Conservation (phyloP, 1,139 yeast species). For the Hanseniaspora sp. region DNA sequence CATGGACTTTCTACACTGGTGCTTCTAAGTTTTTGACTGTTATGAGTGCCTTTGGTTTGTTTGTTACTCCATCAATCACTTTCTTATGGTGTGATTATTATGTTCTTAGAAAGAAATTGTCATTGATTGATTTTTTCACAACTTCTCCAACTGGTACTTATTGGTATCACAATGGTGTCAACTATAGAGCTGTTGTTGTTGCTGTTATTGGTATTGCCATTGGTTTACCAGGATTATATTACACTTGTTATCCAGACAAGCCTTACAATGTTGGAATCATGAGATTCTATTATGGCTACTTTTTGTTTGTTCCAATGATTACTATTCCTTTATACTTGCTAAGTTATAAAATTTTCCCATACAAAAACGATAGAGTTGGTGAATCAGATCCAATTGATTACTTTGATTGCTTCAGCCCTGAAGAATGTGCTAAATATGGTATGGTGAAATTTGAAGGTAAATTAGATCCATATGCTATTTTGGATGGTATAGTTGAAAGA, state of each 20-base stretch:
- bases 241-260: constrained; percentile 28
- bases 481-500: constrained; percentile 7
- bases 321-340: constrained; percentile 17
- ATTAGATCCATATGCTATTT: constrained; percentile 11
- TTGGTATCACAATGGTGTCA: constrained; percentile 32
- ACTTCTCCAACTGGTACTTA: constrained; percentile 22
- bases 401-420: constrained; percentile 22
- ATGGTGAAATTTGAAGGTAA: constrained; percentile 18
- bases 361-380: constrained; percentile 19
- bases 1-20: constrained; percentile 31
- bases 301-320: constrained; percentile 20
- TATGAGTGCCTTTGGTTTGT: constrained; percentile 29
- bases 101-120: constrained; percentile 26
- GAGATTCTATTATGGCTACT: constrained; percentile 29
- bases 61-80: constrained; percentile 30
- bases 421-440: constrained; percentile 20
- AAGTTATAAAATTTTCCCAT: constrained; percentile 16
- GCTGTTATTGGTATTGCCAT: constrained; percentile 28
- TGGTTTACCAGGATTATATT: constrained; percentile 34
- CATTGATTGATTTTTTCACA: constrained; percentile 22
- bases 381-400: constrained; percentile 22
- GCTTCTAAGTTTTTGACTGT: constrained; percentile 30
- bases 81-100: constrained; percentile 27
- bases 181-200: constrained; percentile 30
- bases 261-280: constrained; percentile 26